Base-by-base conservation (phyloP, 2,329 filamentous ascomycete species). In the Sphaerulina vaccinii region DNA sequence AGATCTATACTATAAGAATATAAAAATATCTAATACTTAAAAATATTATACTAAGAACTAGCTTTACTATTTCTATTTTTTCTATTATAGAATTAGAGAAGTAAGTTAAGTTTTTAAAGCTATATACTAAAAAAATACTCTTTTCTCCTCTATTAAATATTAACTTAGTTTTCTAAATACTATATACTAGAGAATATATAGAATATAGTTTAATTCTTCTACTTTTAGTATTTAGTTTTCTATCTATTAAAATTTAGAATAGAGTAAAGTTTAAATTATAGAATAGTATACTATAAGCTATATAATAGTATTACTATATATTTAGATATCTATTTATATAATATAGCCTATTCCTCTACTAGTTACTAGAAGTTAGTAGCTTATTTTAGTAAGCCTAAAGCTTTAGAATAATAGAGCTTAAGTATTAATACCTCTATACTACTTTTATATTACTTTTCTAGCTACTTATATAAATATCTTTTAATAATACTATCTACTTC, bases 331-430 rank as follows among this genome's bases (percentile, higher is more conserved):
- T n/a, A n/a, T n/a, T n/a, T 40, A 51, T 54, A 27, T 40, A 36
- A 49, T 47, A 58, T 44, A 41, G 56, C n/a, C 54, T 58, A 18
- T 36, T 56, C 16, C 44, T 29, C 46, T 58, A 45, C 40, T 29
- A 45, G 23, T 46, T 39, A 24, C 50, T 54, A 21, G 45, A 21
- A n/a, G n/a, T n/a, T n/a, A n/a, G n/a, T n/a, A n/a, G n/a, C n/a
- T n/a, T n/a, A n/a, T n/a, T n/a, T n/a, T n/a, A n/a, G n/a, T n/a
- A n/a, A n/a, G n/a, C n/a, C n/a, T n/a, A n/a, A n/a, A n/a, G n/a
- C n/a, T n/a, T n/a, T n/a, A n/a, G n/a, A n/a, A n/a, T n/a, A n/a
- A n/a, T n/a, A n/a, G n/a, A n/a, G n/a, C n/a, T n/a, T n/a, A n/a
- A n/a, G n/a, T n/a, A n/a, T n/a, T 10, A 50, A 58, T 47, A 40